A percentile compares a stretch with the other conserved stretches of the same genome.
These are phyloP conservation scores for Umbelopsis sp. DNA, from an alignment of 192 early-diverging fungal species.

Conservation along the genomic window DNA sequence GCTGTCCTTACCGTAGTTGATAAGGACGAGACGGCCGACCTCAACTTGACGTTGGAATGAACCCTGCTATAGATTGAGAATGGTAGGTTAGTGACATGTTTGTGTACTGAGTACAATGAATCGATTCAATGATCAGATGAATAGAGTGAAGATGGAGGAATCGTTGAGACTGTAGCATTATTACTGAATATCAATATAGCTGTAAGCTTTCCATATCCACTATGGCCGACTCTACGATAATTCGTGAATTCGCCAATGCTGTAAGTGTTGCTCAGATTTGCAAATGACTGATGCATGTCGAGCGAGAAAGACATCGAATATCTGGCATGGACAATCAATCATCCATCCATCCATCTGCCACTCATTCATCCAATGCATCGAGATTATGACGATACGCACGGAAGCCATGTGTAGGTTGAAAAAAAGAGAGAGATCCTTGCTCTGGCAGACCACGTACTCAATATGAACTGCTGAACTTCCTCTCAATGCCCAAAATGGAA, in stretches of 20 bases:
- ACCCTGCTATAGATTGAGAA: conserved; percentile 41
- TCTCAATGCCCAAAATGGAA: not conserved
- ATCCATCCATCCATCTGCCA: conserved; percentile 28
- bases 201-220: no score
- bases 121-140: not conserved
- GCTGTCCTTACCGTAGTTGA: conserved; percentile 92
- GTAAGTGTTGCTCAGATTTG: no score
- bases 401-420: conserved; percentile 23
- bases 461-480: not conserved
- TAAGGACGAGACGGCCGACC: conserved; percentile 96
- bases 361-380: conserved; percentile 1
- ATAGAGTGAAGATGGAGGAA: not conserved
- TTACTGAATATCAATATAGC: no score
- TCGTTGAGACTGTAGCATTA: no score
- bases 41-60: conserved; percentile 93
- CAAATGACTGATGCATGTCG: no score
- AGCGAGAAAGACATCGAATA: no score
- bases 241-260: no score
- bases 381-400: conserved; percentile 4
- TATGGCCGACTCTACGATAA: no score
- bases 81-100: not conserved
- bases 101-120: not conserved
- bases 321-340: conserved; percentile 14
- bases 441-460: not conserved
- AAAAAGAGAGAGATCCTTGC: conserved; percentile 2